A percentile compares a stretch with the other conserved stretches of the same genome.
phyloP scores from a whole-genome alignment of 345 rosid species.

The Gossypium herbaceum region DNA sequence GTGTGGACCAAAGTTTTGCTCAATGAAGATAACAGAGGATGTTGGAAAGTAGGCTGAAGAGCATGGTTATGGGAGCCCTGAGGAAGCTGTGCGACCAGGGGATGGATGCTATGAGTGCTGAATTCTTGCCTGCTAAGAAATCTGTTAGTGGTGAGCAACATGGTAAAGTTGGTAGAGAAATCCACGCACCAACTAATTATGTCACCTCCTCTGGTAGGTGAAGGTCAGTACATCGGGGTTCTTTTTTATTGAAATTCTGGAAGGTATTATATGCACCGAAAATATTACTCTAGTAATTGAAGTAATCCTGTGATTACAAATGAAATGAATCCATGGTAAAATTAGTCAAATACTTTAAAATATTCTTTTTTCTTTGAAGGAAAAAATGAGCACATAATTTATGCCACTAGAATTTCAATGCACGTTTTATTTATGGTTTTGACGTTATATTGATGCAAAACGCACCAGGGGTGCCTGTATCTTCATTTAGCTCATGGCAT shows the following conservation, averaged over 20 bases:
- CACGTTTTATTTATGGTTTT: slow-evolving; percentile 1
- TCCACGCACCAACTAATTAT: slow-evolving; percentile 67
- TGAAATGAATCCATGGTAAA: background rate
- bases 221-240: slow-evolving; percentile 31
- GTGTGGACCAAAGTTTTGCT: slow-evolving; percentile 99
- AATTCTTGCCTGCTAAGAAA: slow-evolving; percentile 78
- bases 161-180: slow-evolving; percentile 94
- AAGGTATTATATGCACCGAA: background rate
- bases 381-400: background rate
- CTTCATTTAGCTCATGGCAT: slow-evolving; percentile 35
- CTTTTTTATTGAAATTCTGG: background rate
- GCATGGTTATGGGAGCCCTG: slow-evolving; percentile 81
- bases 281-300: background rate
- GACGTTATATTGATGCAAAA: slow-evolving; percentile 47
- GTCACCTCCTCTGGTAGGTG: slow-evolving; percentile 42
- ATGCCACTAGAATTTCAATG: background rate
- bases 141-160: slow-evolving; percentile 92
- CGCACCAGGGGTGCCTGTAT: slow-evolving; percentile 99
- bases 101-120: slow-evolving; percentile 95
- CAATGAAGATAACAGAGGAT: slow-evolving; percentile 99
- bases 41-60: slow-evolving; percentile 91
- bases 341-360: background rate
- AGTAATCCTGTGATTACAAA: background rate
- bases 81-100: slow-evolving; percentile 79
- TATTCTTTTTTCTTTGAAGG: background rate